A percentile compares a stretch with the other conserved stretches of the same genome.
phyloP scores from a whole-genome alignment of 148 eudicot genomes.

The Polygonum aviculare region DNA sequence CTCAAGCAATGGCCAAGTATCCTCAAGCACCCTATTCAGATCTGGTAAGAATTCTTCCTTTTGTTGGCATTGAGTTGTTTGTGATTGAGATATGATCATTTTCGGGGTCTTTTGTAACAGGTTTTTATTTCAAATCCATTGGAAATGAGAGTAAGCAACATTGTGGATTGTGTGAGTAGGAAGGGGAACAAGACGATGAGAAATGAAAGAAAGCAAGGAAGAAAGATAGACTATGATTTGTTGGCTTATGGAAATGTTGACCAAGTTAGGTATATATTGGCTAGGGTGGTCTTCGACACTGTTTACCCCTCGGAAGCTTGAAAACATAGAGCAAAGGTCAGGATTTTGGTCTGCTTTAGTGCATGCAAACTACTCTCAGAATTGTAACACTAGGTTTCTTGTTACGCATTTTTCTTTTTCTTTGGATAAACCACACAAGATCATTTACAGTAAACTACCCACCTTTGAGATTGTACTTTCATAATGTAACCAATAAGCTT shows the following conservation, averaged over 20 bases:
- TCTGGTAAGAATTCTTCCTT: conserved; percentile 32
- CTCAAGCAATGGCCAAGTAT: conserved; percentile 62
- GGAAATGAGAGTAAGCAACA: conserved; percentile 39
- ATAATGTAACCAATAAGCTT: not conserved
- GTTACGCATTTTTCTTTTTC: not conserved
- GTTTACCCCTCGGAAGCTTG: conserved; percentile 33
- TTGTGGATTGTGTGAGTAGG: conserved; percentile 47
- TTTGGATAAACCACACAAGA: not conserved
- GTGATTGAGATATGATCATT: not conserved
- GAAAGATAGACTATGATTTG: conserved; percentile 50
- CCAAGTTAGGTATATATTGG: conserved; percentile 73
- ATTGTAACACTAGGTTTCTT: not conserved
- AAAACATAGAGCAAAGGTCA: not conserved
- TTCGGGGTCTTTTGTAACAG: conserved; percentile 32
- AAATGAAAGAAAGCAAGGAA: conserved; percentile 47
- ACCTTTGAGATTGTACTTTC: not conserved
- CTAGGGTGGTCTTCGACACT: conserved; percentile 77
- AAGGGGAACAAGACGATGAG: conserved; percentile 34
- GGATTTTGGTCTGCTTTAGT: not conserved
- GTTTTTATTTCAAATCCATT: conserved; percentile 54
- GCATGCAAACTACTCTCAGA: not conserved
- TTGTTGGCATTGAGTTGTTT: not conserved
- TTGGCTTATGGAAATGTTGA: conserved; percentile 49
- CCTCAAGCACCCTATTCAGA: conserved; percentile 74
- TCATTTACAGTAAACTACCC: not conserved